These are phyloP conservation scores for Pleurotus giganteus DNA, from an alignment of 768 basidiomycete species.

Conservation along the genomic window DNA sequence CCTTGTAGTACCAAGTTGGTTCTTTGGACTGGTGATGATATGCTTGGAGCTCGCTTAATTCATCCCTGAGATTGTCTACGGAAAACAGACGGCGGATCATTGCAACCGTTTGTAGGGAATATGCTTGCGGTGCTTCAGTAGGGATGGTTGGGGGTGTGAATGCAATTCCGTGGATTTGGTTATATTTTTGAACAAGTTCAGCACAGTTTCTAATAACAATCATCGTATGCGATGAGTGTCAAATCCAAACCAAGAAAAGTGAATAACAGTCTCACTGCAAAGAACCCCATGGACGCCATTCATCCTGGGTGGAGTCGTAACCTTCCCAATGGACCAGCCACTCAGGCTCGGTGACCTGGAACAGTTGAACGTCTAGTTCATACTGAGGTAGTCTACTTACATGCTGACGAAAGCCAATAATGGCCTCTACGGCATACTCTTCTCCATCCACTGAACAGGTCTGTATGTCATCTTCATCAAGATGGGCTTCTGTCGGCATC, in stretches of 20 bases:
- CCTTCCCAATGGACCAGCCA: neutral
- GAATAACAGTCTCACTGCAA: neutral
- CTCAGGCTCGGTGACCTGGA: neutral
- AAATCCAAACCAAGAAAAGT: neutral
- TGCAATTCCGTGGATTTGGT: neutral
- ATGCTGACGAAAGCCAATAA: neutral
- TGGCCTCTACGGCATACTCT: neutral
- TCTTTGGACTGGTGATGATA: neutral
- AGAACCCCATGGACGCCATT: neutral
- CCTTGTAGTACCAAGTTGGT: neutral
- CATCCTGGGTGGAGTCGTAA: neutral
- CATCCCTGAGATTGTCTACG: neutral
- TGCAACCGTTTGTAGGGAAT: neutral
- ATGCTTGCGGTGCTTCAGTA: neutral
- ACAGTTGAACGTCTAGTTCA: neutral
- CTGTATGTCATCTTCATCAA: no score
- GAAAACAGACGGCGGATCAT: neutral
- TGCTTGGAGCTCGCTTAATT: neutral
- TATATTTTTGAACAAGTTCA: neutral
- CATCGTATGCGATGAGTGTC: neutral
- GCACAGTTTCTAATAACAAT: neutral
- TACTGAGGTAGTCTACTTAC: neutral
- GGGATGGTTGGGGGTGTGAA: neutral
- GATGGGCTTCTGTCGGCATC: no score
- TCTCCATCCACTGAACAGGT: no score